Evolutionary conservation across 1,284 basidiomycete genomes (phyloP).

Genomic region (Leccinum pachyderme): DNA sequence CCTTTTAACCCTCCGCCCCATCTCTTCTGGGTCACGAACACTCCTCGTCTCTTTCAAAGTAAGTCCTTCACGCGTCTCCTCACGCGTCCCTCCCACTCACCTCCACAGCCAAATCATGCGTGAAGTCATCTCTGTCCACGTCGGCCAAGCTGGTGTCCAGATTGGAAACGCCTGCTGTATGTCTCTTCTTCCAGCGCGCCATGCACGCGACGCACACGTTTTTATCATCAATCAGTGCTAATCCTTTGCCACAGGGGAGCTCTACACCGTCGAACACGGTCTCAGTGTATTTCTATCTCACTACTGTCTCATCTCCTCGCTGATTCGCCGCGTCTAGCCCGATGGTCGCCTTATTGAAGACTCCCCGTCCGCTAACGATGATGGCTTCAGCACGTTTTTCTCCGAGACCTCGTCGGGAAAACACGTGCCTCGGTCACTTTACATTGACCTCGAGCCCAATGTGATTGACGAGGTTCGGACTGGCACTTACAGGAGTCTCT

Average conservation of each 20-base stretch:
- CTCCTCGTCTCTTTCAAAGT: slow-evolving; percentile 32
- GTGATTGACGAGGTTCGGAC: slow-evolving; percentile 97
- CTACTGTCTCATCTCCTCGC: background rate
- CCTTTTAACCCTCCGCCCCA: slow-evolving; percentile 39
- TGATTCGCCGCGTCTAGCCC: slow-evolving; percentile 47
- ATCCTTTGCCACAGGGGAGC: slow-evolving; percentile 70
- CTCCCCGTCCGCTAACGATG: slow-evolving; percentile 72
- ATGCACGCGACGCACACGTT: slow-evolving; percentile 15
- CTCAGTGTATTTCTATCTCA: slow-evolving; percentile 67
- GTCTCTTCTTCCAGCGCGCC: slow-evolving; percentile 34
- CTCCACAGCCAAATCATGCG: slow-evolving; percentile 55
- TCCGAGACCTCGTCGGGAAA: slow-evolving; percentile 92
- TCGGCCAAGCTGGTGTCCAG: slow-evolving; percentile 95
- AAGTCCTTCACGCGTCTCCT: slow-evolving; percentile 28
- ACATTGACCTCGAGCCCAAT: slow-evolving; percentile 96
- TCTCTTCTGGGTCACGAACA: slow-evolving; percentile 29
- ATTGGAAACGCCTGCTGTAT: slow-evolving; percentile 95
- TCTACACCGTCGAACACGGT: slow-evolving; percentile 98
- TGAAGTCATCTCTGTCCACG: slow-evolving; percentile 94
- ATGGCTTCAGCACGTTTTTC: slow-evolving; percentile 98
- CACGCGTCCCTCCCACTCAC: slow-evolving; percentile 21
- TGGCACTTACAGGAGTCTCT: slow-evolving; percentile 93
- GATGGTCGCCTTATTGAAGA: slow-evolving; percentile 79
- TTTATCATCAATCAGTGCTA: slow-evolving; percentile 9
- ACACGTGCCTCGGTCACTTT: slow-evolving; percentile 97